Conservation (phyloP, 164 flowering plant species). For the Stephania cephalantha region DNA sequence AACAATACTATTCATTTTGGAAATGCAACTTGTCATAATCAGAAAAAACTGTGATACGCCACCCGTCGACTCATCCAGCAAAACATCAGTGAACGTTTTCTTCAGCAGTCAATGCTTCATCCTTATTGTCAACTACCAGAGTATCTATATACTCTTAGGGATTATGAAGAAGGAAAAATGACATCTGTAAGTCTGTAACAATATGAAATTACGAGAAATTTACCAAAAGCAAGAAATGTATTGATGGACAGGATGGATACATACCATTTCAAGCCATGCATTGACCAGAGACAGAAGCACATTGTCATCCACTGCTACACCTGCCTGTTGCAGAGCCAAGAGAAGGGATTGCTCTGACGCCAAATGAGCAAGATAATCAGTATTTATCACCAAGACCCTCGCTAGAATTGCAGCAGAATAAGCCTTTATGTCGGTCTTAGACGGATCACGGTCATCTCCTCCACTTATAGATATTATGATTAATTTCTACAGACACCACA, state of each 20-base stretch:
- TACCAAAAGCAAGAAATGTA: not conserved
- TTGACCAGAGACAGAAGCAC: slow-evolving; percentile 81
- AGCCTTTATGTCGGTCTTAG: slow-evolving; percentile 67
- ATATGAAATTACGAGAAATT: not conserved
- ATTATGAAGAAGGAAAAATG: not conserved
- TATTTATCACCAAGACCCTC: slow-evolving; percentile 80
- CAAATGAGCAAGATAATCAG: slow-evolving; percentile 72
- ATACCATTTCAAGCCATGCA: slow-evolving; percentile 92
- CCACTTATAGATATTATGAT: slow-evolving; percentile 70
- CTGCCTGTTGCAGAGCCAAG: slow-evolving; percentile 56
- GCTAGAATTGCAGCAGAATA: slow-evolving; percentile 82
- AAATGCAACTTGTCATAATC: too few relatives aligned
- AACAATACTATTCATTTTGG: too few relatives aligned
- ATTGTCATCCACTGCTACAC: slow-evolving; percentile 57
- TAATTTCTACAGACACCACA: slow-evolving; percentile 50
- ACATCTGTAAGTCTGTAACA: not conserved
- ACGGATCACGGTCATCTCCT: slow-evolving; percentile 80
- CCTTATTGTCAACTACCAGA: too few relatives aligned
- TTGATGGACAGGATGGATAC: not conserved
- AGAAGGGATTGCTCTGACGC: slow-evolving; percentile 64
- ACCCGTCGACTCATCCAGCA: too few relatives aligned
- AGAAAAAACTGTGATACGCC: too few relatives aligned
- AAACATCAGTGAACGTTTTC: too few relatives aligned
- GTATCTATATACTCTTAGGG: too few relatives aligned
- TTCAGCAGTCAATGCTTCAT: too few relatives aligned